Percentiles rank a stretch among this genome's conserved stretches.
Conservation (phyloP, 2,329 filamentous ascomycete genomes). For the Epichloe typhina region DNA sequence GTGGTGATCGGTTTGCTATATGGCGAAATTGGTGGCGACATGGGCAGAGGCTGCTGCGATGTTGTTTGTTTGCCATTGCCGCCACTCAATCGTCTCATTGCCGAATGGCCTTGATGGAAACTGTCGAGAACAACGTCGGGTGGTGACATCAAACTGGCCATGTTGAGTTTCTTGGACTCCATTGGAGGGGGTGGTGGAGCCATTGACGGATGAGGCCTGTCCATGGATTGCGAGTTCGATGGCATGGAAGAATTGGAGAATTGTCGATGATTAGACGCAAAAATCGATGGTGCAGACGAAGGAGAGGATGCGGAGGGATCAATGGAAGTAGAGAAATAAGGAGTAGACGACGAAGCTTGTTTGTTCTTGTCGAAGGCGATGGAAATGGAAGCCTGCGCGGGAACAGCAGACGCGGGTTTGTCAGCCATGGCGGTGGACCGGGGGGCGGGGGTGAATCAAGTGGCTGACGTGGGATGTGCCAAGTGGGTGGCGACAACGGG, state of each 20-base stretch:
- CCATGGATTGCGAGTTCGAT: constrained; percentile 11
- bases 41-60: constrained; percentile 24
- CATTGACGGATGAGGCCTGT: constrained; percentile 14
- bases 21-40: constrained; percentile 46
- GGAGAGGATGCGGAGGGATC: constrained; percentile 7
- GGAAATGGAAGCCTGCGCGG: constrained; percentile 19
- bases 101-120: constrained; percentile 26
- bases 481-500: constrained; percentile 2
- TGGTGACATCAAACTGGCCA: constrained; percentile 48
- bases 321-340: constrained; percentile 2
- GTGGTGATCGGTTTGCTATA: constrained; percentile 27
- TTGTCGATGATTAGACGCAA: constrained; percentile 6
- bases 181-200: constrained; percentile 16
- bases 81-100: constrained; percentile 1
- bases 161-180: constrained; percentile 30
- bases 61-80: constrained; percentile 15
- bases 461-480: constrained; percentile 4
- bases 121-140: constrained; percentile 43
- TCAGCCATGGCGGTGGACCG: constrained; percentile 17
- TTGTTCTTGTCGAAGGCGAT: constrained; percentile 17
- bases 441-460: not conserved
- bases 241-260: constrained; percentile 14
- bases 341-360: constrained; percentile 3
- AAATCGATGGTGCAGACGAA: constrained; percentile 6
- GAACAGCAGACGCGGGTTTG: constrained; percentile 19